Conservation (phyloP, 176 grass and related monocot species). For the Cenchrus purpureus region DNA sequence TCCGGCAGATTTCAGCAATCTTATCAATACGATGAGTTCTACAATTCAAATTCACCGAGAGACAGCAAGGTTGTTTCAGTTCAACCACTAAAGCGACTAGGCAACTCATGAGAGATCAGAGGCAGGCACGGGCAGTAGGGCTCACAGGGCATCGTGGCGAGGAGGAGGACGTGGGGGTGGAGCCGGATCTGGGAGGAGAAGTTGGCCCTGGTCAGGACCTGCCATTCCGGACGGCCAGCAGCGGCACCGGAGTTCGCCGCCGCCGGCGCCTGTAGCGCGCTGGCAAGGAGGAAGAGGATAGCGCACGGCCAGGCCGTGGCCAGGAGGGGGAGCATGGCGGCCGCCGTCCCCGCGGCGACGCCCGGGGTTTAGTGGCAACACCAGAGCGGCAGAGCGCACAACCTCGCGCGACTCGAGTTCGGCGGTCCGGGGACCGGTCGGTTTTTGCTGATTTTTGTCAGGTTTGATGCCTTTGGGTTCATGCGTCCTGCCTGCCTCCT, state of each 20-base stretch:
- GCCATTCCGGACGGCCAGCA: constrained; percentile 52
- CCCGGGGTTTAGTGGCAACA: neutral
- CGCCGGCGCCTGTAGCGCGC: neutral
- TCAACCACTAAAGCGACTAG: neutral
- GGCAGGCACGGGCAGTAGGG: neutral
- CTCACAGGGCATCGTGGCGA: constrained; percentile 89
- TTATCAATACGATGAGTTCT: neutral
- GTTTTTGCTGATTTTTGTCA: neutral
- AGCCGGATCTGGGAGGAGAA: constrained; percentile 93
- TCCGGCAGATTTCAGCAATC: neutral
- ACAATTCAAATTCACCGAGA: neutral
- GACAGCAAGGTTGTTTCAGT: neutral
- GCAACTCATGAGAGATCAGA: neutral
- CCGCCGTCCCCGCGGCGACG: constrained; percentile 15
- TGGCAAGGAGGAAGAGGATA: constrained; percentile 26
- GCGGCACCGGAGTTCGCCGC: constrained; percentile 28
- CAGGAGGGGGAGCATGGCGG: constrained; percentile 44
- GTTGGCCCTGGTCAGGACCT: constrained; percentile 61
- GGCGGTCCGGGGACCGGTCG: neutral
- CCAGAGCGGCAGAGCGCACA: neutral
- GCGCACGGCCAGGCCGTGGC: constrained; percentile 42
- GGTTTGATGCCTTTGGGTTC: too few relatives aligned
- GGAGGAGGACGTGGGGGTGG: constrained; percentile 65
- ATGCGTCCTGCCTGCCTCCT: too few relatives aligned
- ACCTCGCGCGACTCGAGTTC: neutral